These are phyloP conservation scores for Saccharum spontaneum DNA, from an alignment of 176 grass and related monocot genomes.

Conservation along the genomic window DNA sequence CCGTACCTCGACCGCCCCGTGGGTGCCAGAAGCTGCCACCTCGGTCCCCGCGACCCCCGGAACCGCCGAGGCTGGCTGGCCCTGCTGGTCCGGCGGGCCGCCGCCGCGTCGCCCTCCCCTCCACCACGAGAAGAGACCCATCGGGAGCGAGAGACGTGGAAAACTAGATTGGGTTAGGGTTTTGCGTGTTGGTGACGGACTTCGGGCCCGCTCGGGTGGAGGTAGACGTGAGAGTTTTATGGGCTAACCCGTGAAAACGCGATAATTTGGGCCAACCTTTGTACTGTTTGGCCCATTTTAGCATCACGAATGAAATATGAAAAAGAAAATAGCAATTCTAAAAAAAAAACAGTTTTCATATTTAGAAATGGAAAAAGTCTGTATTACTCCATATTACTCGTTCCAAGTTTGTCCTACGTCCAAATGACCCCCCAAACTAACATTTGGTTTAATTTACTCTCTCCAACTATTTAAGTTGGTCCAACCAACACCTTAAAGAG, in stretches of 20 bases:
- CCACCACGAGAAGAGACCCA: constrained; percentile 92
- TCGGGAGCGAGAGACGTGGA: constrained; percentile 35
- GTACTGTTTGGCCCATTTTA: not conserved
- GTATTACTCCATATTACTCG: too few species aligned
- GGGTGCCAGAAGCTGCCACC: constrained; percentile 38
- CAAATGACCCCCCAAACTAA: too few species aligned
- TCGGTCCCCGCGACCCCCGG: not conserved
- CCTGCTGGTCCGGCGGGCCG: constrained; percentile 10
- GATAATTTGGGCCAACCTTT: not conserved
- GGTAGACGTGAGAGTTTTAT: not conserved
- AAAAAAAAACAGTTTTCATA: too few species aligned
- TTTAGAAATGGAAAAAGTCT: too few species aligned
- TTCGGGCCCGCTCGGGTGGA: not conserved
- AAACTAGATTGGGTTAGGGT: constrained; percentile 40
- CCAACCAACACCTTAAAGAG: too few species aligned
- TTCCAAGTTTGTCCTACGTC: too few species aligned
- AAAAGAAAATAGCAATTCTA: too few species aligned
- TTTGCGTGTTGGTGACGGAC: not conserved
- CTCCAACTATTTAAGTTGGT: too few species aligned
- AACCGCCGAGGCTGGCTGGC: not conserved
- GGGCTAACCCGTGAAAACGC: not conserved
- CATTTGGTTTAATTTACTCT: too few species aligned
- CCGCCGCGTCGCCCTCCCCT: constrained; percentile 45
- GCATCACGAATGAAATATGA: too few species aligned
- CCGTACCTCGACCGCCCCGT: constrained; percentile 80